Evolutionary conservation across 768 basidiomycete species (phyloP).

Genomic region (Dioszegia aurantiaca): DNA sequence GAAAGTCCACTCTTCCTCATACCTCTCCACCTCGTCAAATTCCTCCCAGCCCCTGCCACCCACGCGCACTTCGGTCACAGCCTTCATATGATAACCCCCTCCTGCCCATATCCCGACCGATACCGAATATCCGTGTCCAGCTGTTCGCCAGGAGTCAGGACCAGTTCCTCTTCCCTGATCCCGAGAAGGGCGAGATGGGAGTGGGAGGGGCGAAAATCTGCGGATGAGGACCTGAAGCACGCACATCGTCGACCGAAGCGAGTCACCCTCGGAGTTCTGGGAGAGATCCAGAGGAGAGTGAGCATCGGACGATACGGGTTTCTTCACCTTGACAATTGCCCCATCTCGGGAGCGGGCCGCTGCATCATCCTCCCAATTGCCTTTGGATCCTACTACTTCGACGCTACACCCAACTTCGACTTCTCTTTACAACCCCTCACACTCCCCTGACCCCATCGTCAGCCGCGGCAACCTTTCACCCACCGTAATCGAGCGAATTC

Average conservation of each 20-base stretch:
- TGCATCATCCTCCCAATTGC: too few species aligned
- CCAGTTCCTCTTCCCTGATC: conserved; percentile 94
- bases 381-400: too few species aligned
- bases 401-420: too few species aligned
- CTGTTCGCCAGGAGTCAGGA: conserved; percentile 84
- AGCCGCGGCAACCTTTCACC: conserved; percentile 57
- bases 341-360: too few species aligned
- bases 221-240: conserved; percentile 59
- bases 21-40: conserved; percentile 56
- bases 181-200: conserved; percentile 70
- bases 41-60: conserved; percentile 58
- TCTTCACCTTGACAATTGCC: conserved; percentile 64
- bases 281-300: conserved; percentile 95
- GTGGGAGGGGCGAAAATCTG: conserved; percentile 76
- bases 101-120: conserved; percentile 64
- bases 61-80: conserved; percentile 65
- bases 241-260: conserved; percentile 58
- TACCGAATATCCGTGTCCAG: conserved; percentile 67
- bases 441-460: conserved; percentile 14
- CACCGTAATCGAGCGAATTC: conserved; percentile 67
- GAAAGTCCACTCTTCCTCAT: conserved; percentile 94
- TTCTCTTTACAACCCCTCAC: background rate
- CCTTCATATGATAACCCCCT: conserved; percentile 64
- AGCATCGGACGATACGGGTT: conserved; percentile 81
- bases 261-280: conserved; percentile 80